Conservation (phyloP, 148 eudicot species). For the Oxyria digyna region DNA sequence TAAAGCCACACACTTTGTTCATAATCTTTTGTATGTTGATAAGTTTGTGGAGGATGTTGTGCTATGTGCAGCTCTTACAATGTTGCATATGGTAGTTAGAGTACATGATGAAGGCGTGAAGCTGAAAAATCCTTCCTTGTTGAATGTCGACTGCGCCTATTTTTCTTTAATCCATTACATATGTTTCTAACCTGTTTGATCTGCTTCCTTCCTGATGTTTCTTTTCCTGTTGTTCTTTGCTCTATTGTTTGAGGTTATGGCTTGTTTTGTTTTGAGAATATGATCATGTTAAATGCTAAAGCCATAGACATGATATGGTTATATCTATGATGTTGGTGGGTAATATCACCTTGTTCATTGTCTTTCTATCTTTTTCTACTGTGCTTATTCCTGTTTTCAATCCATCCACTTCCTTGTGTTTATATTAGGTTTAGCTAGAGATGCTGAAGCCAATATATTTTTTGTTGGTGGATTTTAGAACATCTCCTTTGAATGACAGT, state of each 20-base stretch:
- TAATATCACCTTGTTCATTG: too few species aligned
- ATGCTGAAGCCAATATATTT: neutral
- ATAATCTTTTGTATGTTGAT: too few species aligned
- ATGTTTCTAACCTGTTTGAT: neutral
- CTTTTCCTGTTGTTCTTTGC: neutral
- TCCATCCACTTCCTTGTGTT: neutral
- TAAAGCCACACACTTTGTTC: too few species aligned
- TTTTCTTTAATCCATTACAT: too few species aligned
- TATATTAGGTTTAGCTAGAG: neutral
- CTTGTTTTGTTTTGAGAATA: neutral
- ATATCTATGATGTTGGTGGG: too few species aligned
- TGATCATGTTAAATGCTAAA: neutral
- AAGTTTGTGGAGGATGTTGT: too few species aligned
- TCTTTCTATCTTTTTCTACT: neutral
- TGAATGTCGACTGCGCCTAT: too few species aligned
- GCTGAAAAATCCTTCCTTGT: too few species aligned
- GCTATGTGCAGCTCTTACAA: too few species aligned
- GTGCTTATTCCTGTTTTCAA: neutral
- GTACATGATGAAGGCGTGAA: too few species aligned
- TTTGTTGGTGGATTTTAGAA: neutral
- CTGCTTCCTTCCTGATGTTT: neutral
- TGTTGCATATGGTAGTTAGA: too few species aligned
- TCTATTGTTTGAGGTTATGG: neutral
- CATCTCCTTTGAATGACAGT: neutral
- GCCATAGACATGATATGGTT: too few species aligned